A percentile compares a stretch with the other conserved stretches of the same genome.
phyloP scores from a whole-genome alignment of 2,329 filamentous ascomycete species.

The Ceratocystis harringtonii region DNA sequence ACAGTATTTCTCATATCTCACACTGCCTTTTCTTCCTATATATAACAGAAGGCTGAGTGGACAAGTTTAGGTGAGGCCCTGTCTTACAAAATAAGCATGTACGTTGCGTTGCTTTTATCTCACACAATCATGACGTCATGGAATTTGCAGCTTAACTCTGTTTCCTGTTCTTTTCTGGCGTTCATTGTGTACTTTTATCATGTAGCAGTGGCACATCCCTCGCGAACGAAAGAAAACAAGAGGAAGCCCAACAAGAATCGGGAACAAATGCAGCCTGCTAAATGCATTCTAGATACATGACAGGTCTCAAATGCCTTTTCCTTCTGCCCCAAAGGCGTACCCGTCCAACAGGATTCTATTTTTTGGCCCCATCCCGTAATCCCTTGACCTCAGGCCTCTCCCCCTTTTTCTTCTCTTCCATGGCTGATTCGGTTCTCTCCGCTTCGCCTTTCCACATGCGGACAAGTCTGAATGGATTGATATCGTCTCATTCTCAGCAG shows the following conservation, averaged over 20 bases:
- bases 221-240: not conserved
- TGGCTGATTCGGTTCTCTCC: not conserved
- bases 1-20: not conserved
- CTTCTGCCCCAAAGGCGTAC: not conserved
- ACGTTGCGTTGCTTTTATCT: not conserved
- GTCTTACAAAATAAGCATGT: not conserved
- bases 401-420: not conserved
- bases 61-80: not conserved
- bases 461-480: not conserved
- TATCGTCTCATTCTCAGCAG: not conserved
- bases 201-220: not conserved
- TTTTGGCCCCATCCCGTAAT: not conserved
- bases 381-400: not conserved
- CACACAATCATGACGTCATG: not conserved
- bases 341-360: not conserved
- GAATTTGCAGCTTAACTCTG: not conserved
- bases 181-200: not conserved
- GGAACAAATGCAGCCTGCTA: not conserved
- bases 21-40: not conserved
- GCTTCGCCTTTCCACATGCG: not conserved
- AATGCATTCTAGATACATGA: not conserved
- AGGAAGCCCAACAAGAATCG: not conserved
- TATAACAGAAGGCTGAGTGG: not conserved
- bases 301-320: not conserved
- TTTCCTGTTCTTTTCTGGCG: not conserved